A percentile compares a stretch with the other conserved stretches of the same genome.
Evolutionary conservation across 305 asterid genomes (phyloP).

Genomic region (Solanum hybrid): DNA sequence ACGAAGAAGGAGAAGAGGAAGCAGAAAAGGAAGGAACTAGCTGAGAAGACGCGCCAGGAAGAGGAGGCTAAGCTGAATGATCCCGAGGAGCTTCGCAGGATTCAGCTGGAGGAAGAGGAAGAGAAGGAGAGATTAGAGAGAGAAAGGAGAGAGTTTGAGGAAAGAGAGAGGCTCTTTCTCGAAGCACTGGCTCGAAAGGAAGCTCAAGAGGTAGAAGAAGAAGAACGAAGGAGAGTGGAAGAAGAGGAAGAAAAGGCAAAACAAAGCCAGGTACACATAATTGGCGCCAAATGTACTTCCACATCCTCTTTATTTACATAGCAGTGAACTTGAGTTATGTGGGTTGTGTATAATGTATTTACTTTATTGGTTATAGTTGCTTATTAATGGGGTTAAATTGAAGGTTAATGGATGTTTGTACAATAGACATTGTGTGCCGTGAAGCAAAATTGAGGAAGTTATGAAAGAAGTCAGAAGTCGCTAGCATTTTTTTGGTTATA

Average conservation of each 20-base stretch:
- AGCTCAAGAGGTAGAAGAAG: slow-evolving; percentile 47
- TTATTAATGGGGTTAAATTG: not conserved
- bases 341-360: not conserved
- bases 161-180: slow-evolving; percentile 59
- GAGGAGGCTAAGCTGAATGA: slow-evolving; percentile 68
- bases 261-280: slow-evolving; percentile 30
- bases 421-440: not conserved
- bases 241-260: slow-evolving; percentile 37
- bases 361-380: not conserved
- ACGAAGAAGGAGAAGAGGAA: slow-evolving; percentile 87
- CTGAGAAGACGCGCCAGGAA: slow-evolving; percentile 57
- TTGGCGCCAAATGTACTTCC: not conserved
- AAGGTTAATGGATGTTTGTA: not conserved
- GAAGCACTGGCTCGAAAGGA: slow-evolving; percentile 55
- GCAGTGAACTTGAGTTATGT: not conserved
- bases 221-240: slow-evolving; percentile 33
- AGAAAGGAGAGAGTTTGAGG: slow-evolving; percentile 70
- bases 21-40: slow-evolving; percentile 71
- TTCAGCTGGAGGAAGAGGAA: slow-evolving; percentile 63
- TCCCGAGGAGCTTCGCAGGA: slow-evolving; percentile 60
- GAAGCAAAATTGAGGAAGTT: not conserved
- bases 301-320: not conserved
- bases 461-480: not conserved
- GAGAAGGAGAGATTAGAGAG: slow-evolving; percentile 61
- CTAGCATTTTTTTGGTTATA: not conserved